Evolutionary conservation across 306 rosid genomes (phyloP).

Genomic region (Ochetophila trinervis): DNA sequence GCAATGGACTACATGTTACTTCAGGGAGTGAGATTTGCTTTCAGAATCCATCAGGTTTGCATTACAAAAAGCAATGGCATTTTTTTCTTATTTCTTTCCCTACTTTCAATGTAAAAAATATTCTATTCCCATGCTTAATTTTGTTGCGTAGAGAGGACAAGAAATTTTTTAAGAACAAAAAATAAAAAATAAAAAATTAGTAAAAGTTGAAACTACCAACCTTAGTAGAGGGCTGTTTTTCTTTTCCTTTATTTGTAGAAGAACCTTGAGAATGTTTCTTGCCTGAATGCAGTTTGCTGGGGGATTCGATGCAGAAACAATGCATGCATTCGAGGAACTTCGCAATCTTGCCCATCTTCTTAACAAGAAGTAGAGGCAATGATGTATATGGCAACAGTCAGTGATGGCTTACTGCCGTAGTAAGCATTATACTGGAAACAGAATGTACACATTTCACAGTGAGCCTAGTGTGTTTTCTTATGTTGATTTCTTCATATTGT

Average conservation of each 20-base stretch:
- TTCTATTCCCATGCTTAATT: too few species aligned
- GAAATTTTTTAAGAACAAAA: too few species aligned
- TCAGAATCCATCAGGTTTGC: conserved; percentile 92
- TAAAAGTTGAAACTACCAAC: background rate
- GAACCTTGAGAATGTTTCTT: conserved; percentile 11
- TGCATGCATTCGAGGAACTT: conserved; percentile 93
- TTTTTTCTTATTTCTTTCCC: conserved; percentile 8
- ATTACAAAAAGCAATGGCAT: background rate
- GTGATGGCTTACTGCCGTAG: conserved; percentile 43
- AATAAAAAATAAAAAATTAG: background rate
- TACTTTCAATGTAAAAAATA: conserved; percentile 4
- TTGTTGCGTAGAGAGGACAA: background rate
- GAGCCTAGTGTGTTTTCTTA: background rate
- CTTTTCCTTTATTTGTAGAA: background rate
- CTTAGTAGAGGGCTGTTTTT: background rate
- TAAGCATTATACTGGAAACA: conserved; percentile 23
- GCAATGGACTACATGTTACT: conserved; percentile 98
- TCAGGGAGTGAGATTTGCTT: conserved; percentile 99
- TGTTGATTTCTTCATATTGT: background rate
- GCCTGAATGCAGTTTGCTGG: conserved; percentile 83
- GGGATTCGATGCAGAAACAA: conserved; percentile 97
- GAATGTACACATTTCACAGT: background rate
- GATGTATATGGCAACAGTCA: background rate
- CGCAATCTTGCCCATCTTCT: conserved; percentile 87
- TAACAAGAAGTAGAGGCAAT: conserved; percentile 52